Base-by-base conservation (phyloP, 2,329 filamentous ascomycete genomes). In the Purpureocillium lavendulum region DNA sequence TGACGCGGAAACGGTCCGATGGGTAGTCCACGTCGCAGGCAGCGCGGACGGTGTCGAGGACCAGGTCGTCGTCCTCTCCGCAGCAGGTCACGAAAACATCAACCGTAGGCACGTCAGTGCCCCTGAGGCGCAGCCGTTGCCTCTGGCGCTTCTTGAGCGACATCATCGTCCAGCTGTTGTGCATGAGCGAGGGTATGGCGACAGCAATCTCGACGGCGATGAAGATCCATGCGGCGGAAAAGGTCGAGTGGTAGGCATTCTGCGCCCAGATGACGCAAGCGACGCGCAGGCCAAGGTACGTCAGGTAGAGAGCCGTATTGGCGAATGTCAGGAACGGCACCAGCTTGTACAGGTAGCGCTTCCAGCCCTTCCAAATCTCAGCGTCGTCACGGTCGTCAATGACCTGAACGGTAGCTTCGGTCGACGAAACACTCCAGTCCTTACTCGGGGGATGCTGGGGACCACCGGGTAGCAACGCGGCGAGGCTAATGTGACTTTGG, bases 31-130 rank as follows among this genome's bases (percentile, higher is more conserved):
- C 47, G 17, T 66, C 62, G 45, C 69, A 73, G 2, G 75, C 71
- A 4, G 67, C 75, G n/a, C 66, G 65, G 8, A 73, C 64, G 1
- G 75, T 80, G 45, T 78, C 73, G 36, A 78, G 55, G 3, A 79
- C 67, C 3, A 79, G 56, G 12, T 75, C 70, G 30, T 70, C 60
- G 1, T 74, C 67, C 49, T 80, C 75, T 12, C 70, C 70, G 42
- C 75, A 80, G 56, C 70, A 76, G 2, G 75, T 74, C 5, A 80
- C 54, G 35, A 79, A 66, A 2, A 75, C 61, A 45, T 80, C 75
- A 4, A 80, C 71, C 2, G 71, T 70, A 0, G 76, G 71, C 4
- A 69, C 65, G 3, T 69, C 58, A 10, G 65, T 59, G 12, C 70
- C 69, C 2, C 55, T 55, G n/a, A 77, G 54, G 18, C 73, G 58